Percentiles rank a stretch among this genome's conserved stretches.
phyloP scores from a whole-genome alignment of 305 asterid species.

The Salvia sclarea region DNA sequence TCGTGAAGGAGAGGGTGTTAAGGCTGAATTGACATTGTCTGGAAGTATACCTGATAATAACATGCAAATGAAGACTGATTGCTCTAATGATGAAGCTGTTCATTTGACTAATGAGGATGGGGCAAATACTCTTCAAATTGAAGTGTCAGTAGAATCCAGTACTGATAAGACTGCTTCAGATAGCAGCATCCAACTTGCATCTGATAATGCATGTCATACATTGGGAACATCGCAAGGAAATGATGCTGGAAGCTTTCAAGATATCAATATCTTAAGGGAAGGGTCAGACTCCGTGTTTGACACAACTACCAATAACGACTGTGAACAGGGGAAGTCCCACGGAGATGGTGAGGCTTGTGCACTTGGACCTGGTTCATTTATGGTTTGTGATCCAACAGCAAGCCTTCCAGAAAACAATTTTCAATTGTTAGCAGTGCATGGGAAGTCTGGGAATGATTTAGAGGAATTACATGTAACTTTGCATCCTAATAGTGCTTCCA shows the following conservation, averaged over 20 bases:
- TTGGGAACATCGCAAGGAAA: conserved; percentile 18
- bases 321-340: conserved; percentile 27
- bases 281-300: conserved; percentile 5
- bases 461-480: conserved; percentile 35
- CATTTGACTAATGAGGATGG: conserved; percentile 32
- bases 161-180: conserved; percentile 31
- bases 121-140: conserved; percentile 19
- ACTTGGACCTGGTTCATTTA: conserved; percentile 25
- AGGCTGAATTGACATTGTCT: conserved; percentile 22
- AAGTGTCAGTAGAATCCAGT: conserved; percentile 27
- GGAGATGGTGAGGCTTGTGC: conserved; percentile 24
- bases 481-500: conserved; percentile 30
- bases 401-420: conserved; percentile 32
- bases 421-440: conserved; percentile 30
- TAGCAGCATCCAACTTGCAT: conserved; percentile 28
- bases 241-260: conserved; percentile 28
- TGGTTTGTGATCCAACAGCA: conserved; percentile 27
- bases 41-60: conserved; percentile 29
- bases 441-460: conserved; percentile 28
- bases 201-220: conserved; percentile 24
- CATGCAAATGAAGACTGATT: conserved; percentile 16
- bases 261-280: conserved; percentile 16
- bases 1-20: conserved; percentile 29
- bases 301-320: conserved; percentile 24
- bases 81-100: conserved; percentile 32